phyloP scores from a whole-genome alignment of 306 rosid species.

The Dryas alaskensis region DNA sequence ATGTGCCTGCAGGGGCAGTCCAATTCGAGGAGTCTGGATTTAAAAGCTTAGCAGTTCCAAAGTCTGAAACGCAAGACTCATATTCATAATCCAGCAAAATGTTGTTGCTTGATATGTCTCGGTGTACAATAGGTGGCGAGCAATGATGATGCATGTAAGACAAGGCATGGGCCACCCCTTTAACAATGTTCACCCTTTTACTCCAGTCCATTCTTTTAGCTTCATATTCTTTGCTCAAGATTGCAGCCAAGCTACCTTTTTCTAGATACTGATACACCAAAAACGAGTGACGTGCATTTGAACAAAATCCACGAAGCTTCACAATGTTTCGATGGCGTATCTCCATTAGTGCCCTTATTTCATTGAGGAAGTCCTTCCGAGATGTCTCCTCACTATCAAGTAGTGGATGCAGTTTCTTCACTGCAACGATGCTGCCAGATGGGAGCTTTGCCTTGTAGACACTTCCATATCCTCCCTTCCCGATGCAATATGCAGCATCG shows the following conservation, averaged over 20 bases:
- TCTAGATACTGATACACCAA: conserved; percentile 2
- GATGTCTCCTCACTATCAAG: background rate
- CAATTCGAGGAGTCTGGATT: conserved; percentile 27
- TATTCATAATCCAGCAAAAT: conserved; percentile 22
- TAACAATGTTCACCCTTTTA: background rate
- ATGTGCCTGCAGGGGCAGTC: conserved; percentile 31
- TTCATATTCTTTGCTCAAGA: background rate
- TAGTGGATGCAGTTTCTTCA: conserved; percentile 3
- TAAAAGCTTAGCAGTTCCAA: conserved; percentile 31
- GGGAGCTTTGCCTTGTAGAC: conserved; percentile 9
- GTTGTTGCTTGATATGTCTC: conserved; percentile 31
- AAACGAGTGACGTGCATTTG: background rate
- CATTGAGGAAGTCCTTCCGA: background rate
- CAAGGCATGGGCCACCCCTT: background rate
- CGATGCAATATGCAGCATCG: conserved; percentile 7
- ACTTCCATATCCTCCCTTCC: conserved; percentile 20
- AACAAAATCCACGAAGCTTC: background rate
- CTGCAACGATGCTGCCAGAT: background rate
- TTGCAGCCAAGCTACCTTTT: conserved; percentile 6
- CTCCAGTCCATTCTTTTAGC: background rate
- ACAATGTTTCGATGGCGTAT: conserved; percentile 13
- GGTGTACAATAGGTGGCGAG: conserved; percentile 11
- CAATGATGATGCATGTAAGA: conserved; percentile 8
- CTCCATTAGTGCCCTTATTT: background rate
- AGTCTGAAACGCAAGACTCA: conserved; percentile 25